phyloP scores from a whole-genome alignment of 768 basidiomycete species.

The Rhodotorula paludigena region DNA sequence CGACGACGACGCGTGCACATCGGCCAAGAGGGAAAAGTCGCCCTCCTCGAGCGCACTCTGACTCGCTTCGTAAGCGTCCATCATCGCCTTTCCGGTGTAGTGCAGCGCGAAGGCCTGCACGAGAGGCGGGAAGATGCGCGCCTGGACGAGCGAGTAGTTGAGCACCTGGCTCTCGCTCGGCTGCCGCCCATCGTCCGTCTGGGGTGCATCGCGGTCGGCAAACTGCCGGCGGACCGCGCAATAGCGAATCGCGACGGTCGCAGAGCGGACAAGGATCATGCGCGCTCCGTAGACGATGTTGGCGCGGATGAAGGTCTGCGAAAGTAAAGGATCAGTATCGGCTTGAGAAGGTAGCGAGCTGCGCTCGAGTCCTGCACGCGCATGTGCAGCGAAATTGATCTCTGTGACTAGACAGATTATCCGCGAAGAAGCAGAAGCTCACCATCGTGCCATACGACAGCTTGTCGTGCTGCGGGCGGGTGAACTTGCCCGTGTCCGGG shows the following conservation, averaged over 20 bases:
- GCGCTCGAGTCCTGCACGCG: too few species aligned
- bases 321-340: not conserved
- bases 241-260: conserved; percentile 44
- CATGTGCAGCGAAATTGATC: too few species aligned
- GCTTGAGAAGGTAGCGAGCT: not conserved
- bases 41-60: conserved; percentile 35
- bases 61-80: conserved; percentile 36
- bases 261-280: conserved; percentile 42
- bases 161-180: conserved; percentile 40
- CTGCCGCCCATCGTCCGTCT: conserved; percentile 33
- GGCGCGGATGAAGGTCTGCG: conserved; percentile 6
- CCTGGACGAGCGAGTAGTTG: conserved; percentile 45
- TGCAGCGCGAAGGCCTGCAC: conserved; percentile 36
- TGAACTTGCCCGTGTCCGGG: conserved; percentile 36
- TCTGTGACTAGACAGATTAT: conserved; percentile 23
- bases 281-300: conserved; percentile 42
- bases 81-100: conserved; percentile 40
- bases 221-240: conserved; percentile 44
- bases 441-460: conserved; percentile 41
- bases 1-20: conserved; percentile 42
- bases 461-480: conserved; percentile 35
- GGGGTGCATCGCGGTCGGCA: conserved; percentile 43
- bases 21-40: conserved; percentile 42
- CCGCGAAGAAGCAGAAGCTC: not conserved
- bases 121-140: conserved; percentile 37